Evolutionary conservation across 169 alveolate genomes (phyloP).

Genomic region (Fabrea salina): DNA sequence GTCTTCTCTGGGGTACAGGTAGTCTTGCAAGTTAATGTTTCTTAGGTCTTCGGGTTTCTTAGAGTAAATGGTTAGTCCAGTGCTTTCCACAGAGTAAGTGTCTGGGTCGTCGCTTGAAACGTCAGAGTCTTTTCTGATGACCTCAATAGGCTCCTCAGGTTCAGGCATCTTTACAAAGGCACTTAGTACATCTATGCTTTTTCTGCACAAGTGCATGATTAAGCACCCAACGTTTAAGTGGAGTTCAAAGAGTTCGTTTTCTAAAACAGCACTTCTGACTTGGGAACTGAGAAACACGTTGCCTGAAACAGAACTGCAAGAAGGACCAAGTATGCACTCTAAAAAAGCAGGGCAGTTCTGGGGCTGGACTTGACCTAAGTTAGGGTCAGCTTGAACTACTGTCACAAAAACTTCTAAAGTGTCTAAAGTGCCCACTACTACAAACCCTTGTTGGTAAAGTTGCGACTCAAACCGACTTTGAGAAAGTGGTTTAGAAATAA

Average conservation of each 20-base stretch:
- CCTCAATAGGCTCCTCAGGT: neutral
- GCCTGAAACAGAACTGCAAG: neutral
- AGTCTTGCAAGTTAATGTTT: slow-evolving; percentile 9
- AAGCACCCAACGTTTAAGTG: neutral
- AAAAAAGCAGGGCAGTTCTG: neutral
- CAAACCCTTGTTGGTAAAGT: neutral
- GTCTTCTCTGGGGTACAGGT: neutral
- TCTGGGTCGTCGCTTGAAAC: neutral
- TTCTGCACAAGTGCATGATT: neutral
- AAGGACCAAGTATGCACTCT: neutral
- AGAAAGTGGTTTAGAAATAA: neutral
- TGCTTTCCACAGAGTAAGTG: neutral
- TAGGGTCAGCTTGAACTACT: neutral
- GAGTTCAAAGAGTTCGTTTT: neutral
- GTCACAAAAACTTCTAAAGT: slow-evolving; percentile 5
- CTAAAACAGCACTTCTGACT: neutral
- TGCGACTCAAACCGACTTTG: neutral
- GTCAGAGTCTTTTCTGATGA: neutral
- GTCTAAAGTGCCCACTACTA: neutral
- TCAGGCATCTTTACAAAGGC: neutral
- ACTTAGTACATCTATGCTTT: neutral
- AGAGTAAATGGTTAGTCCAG: neutral
- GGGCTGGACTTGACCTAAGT: neutral
- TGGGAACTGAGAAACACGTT: neutral
- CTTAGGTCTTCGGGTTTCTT: neutral